Conservation (phyloP, 306 rosid species). For the Albizia julibrissin region DNA sequence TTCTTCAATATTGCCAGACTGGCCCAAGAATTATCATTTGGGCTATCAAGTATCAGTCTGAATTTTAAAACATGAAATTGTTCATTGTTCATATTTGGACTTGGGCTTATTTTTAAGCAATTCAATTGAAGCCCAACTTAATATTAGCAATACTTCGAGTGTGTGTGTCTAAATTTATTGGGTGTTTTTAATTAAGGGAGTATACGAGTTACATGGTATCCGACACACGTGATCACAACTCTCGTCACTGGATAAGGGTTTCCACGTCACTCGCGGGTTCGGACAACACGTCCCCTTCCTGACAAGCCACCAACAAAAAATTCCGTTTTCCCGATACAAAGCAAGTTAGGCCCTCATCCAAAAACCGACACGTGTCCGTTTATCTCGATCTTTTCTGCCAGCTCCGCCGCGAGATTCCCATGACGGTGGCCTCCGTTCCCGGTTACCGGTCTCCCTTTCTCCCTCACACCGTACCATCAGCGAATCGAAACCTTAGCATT, state of each 20-base stretch:
- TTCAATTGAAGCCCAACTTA: neutral
- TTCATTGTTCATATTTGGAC: neutral
- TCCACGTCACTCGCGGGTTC: slow-evolving; percentile 39
- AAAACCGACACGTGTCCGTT: slow-evolving; percentile 35
- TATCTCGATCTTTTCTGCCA: neutral
- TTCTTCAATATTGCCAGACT: neutral
- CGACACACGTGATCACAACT: slow-evolving; percentile 25
- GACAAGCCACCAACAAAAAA: neutral
- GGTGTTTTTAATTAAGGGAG: neutral
- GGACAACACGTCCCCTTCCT: slow-evolving; percentile 24
- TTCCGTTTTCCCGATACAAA: neutral
- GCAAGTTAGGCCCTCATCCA: slow-evolving; percentile 16
- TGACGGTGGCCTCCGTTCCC: slow-evolving; percentile 23
- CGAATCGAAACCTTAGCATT: neutral
- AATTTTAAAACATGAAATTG: neutral
- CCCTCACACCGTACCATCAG: neutral
- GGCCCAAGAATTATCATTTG: neutral
- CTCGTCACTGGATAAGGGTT: slow-evolving; percentile 39
- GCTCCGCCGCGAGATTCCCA: neutral
- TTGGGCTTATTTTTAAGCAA: neutral
- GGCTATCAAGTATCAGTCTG: neutral
- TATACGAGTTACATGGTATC: neutral
- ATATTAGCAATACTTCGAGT: too few relatives aligned
- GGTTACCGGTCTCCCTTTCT: slow-evolving; percentile 20
- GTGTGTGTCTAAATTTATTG: too few relatives aligned